Evolutionary conservation across 371 early-diverging fungal genomes (phyloP), one percentile per base, ranked within the genome.

Genomic region (Syncephalis fuscata): DNA sequence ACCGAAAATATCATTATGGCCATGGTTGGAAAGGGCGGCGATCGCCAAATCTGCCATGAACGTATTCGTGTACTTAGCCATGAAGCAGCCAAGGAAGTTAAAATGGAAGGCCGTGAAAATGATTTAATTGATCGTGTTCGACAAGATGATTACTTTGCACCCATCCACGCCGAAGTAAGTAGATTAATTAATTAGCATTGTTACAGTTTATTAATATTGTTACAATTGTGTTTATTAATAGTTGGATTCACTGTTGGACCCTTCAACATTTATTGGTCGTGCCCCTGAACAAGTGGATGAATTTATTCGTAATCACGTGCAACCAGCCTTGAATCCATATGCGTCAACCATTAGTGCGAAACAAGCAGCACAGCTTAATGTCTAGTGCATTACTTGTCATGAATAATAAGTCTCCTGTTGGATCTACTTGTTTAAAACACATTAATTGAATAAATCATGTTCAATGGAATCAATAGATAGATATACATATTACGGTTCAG

Each of bases 1-100:
- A 97, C 98, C 19, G 98, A 97, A 63, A 94, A 94, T 71, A 71
- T 97, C 53, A 95, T 97, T 64, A 97, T 97, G 95, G 95, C 91
- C 44, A 90, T 96, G 82, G 96, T 95, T 42, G 81, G 83, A 69
- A 82, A 85, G 70, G 94, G 92, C 39, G 96, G 91, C 39, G 93
- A 94, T 62, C 77, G 96, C 49, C 96, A 97, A 67, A 81, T 74
- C 49, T 92, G 94, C 62, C 96, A 94, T 63, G 94, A 93, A 67
- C 73, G 90, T 58, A 92, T 96, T 63, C 86, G 97, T 50, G 95
- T 96, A 36, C 68, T 94, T 32, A 81, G 82, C 44, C 95, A 94
- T 48, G 78, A 93, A 73, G 93, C 95, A 41, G 94, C 87, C 19
- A 66, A 71, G 7, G 76, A 75, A 0, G 95, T 96, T 49, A 96